Percentiles rank a stretch among this genome's conserved stretches.
Conservation (phyloP, 2,329 filamentous ascomycete species). For the Trichophyton equinum region DNA sequence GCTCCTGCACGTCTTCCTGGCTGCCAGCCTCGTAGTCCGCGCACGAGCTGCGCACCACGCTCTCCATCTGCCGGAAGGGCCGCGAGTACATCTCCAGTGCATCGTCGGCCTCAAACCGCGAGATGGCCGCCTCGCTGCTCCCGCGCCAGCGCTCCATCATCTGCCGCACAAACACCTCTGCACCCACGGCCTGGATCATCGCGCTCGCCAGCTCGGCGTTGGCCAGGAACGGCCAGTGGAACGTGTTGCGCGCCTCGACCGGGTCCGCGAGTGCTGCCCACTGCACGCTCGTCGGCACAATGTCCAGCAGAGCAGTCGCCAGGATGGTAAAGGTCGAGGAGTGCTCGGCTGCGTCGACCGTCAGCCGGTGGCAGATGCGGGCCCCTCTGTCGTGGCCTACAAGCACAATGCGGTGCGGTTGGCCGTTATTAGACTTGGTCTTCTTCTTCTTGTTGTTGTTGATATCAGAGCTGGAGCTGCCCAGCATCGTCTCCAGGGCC, state of each 20-base stretch:
- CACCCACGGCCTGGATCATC: constrained; percentile 34
- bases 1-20: constrained; percentile 30
- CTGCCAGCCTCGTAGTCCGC: constrained; percentile 39
- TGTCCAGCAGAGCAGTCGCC: constrained; percentile 36
- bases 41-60: constrained; percentile 33
- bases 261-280: constrained; percentile 33
- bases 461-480: neutral
- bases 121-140: constrained; percentile 10
- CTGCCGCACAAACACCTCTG: constrained; percentile 26
- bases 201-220: constrained; percentile 32
- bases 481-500: constrained; percentile 6
- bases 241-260: constrained; percentile 28
- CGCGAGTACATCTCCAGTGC: constrained; percentile 34
- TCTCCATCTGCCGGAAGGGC: constrained; percentile 30
- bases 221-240: constrained; percentile 43
- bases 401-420: constrained; percentile 27
- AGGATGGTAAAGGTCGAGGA: constrained; percentile 24
- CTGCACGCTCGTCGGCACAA: constrained; percentile 38
- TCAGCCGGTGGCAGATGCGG: constrained; percentile 38
- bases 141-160: constrained; percentile 24
- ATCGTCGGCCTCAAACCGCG: constrained; percentile 19
- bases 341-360: constrained; percentile 29
- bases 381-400: constrained; percentile 41
- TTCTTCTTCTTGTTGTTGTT: neutral
- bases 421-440: neutral